A percentile compares a stretch with the other conserved stretches of the same genome.
Evolutionary conservation across 1,284 basidiomycete species (phyloP).

Genomic region (Xerocomus nothofagi): DNA sequence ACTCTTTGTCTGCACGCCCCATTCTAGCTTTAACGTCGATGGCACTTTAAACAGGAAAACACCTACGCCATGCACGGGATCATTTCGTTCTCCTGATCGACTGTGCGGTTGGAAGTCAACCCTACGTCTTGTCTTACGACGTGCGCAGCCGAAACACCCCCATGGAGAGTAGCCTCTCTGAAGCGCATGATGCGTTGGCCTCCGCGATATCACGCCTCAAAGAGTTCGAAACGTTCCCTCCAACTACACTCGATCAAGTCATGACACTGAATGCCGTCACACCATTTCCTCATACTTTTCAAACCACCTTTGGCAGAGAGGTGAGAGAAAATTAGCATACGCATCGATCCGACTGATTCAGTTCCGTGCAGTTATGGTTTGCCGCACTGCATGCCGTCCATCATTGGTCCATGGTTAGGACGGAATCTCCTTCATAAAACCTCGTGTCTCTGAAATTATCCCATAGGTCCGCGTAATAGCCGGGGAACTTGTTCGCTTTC

Average conservation of each 20-base stretch:
- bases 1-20: conserved; percentile 4
- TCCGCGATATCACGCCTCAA: conserved; percentile 59
- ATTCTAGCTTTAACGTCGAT: conserved; percentile 2
- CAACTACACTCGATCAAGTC: conserved; percentile 48
- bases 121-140: conserved; percentile 71
- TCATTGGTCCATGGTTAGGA: conserved; percentile 79
- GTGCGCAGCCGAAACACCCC: conserved; percentile 71
- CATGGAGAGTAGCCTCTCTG: conserved; percentile 68
- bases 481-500: conserved; percentile 64
- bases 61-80: conserved; percentile 78
- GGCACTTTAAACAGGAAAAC: conserved; percentile 57
- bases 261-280: conserved; percentile 77
- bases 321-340: conserved; percentile 37
- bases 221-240: conserved; percentile 43
- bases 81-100: conserved; percentile 71
- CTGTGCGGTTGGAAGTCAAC: conserved; percentile 48
- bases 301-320: conserved; percentile 80
- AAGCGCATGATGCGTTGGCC: conserved; percentile 57
- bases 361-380: conserved; percentile 71
- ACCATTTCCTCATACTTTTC: conserved; percentile 68
- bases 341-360: conserved; percentile 8
- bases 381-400: conserved; percentile 80
- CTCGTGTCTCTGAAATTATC: conserved; percentile 13
- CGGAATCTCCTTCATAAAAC: conserved; percentile 2
- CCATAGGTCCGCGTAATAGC: conserved; percentile 73